These are phyloP conservation scores for Phytophthora chlamydospora DNA, from an alignment of 352 stramenopile species.

Conservation along the genomic window DNA sequence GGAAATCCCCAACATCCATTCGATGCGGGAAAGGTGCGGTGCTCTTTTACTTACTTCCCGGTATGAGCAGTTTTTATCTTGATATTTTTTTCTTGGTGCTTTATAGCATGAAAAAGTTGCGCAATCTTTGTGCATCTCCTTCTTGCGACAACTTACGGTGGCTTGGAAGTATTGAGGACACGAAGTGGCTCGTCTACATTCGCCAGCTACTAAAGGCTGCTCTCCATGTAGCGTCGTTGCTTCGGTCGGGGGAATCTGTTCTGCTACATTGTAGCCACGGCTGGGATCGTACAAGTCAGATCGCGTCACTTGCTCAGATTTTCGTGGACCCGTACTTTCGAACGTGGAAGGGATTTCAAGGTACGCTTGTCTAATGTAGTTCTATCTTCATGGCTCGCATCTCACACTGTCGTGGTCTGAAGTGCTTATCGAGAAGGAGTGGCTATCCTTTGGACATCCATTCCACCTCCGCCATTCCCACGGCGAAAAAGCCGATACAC, in stretches of 20 bases:
- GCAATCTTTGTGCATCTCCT: constrained; percentile 72
- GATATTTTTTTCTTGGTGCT: background rate
- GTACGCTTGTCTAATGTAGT: no score
- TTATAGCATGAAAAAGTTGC: constrained; percentile 73
- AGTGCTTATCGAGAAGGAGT: constrained; percentile 87
- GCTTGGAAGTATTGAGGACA: constrained; percentile 93
- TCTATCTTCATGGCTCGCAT: no score
- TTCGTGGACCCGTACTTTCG: constrained; percentile 82
- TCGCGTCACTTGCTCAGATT: constrained; percentile 70
- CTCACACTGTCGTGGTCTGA: no score
- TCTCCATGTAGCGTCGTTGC: constrained; percentile 90
- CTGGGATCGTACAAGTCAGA: constrained; percentile 93
- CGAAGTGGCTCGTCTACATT: constrained; percentile 97
- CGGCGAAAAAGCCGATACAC: constrained; percentile 77
- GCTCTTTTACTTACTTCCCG: constrained; percentile 6
- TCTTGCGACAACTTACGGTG: constrained; percentile 93
- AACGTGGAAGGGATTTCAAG: constrained; percentile 76
- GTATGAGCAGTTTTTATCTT: background rate
- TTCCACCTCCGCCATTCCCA: constrained; percentile 84
- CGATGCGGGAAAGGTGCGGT: constrained; percentile 94
- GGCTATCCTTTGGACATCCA: constrained; percentile 80
- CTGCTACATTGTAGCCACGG: constrained; percentile 87
- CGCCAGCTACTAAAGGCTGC: constrained; percentile 93
- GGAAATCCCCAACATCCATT: constrained; percentile 99
- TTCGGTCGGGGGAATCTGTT: constrained; percentile 89